Evolutionary conservation across 139 green algal genomes (phyloP), one percentile per base, ranked within the genome.

Genomic region (Chara braunii): DNA sequence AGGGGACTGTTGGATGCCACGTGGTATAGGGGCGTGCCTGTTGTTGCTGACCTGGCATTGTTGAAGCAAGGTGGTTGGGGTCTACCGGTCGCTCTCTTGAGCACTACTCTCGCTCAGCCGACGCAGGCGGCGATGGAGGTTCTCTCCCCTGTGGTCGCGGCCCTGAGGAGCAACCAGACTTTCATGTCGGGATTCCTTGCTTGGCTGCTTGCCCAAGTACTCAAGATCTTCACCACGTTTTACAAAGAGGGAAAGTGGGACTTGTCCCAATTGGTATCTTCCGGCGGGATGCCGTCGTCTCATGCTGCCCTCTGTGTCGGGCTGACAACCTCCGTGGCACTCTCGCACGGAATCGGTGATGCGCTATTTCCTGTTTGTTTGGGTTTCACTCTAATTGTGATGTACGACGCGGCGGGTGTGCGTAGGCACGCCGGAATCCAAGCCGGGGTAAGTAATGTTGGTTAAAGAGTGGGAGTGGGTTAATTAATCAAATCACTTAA

Each of bases 341-440:
- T 94, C 35, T 70, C 85, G 53, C 80, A 94, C 34, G 92, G 92
- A 5, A 50, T 98, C 28, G 76, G 75, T 43, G 88, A 77, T 60
- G 53, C 85, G 1, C 59, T 95, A 2, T 99, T 98, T 70, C 84
- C 92, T 0, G 62, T 95, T 14, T 77, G 69, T 22, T 65, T 95
- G 2, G 88, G 77, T 14, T 95, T 98, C 84, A 94, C 73, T 43
- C 71, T 88, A 5, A 94, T 99, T 32, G 90, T 97, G 12, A 98
- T 98, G 93, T 99, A 99, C 65, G 92, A 99, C 75, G 92, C 92
- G 2, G 90, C 93, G 35, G 86, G 86, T n/a, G 90, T 99, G 34
- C 76, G 92, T 26, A 72, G 83, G 23, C 92, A 98, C 71, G 93
- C 92, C 40, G 91, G 91, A 78, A 79, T 73, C 74, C 91, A 97